Conservation (phyloP, 495 filamentous ascomycete species). For the Annulohypoxylon nitens region DNA sequence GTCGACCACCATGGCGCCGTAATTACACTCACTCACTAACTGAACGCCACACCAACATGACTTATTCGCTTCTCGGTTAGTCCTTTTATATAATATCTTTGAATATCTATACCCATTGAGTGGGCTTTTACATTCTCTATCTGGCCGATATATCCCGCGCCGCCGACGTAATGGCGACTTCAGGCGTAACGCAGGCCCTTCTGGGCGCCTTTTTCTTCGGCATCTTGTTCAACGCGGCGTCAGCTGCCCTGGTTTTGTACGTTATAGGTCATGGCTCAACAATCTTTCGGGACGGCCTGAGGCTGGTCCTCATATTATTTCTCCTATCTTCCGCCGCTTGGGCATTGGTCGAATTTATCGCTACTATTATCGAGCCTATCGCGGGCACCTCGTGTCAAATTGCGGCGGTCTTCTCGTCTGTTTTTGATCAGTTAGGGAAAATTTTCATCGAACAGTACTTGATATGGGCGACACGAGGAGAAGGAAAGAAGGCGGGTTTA, state of each 20-base stretch:
- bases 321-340: constrained; percentile 64
- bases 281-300: constrained; percentile 69
- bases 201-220: constrained; percentile 68
- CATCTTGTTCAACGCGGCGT: constrained; percentile 65
- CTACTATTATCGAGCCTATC: constrained; percentile 59
- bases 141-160: constrained; percentile 42
- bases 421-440: constrained; percentile 66
- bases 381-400: constrained; percentile 62
- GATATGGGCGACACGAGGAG: constrained; percentile 59
- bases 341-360: constrained; percentile 64
- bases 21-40: constrained; percentile 24
- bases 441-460: constrained; percentile 66
- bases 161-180: constrained; percentile 59
- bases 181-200: constrained; percentile 63
- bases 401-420: constrained; percentile 61
- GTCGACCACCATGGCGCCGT: constrained; percentile 41
- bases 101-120: constrained; percentile 59
- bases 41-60: constrained; percentile 39
- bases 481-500: constrained; percentile 47
- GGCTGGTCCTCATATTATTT: constrained; percentile 72
- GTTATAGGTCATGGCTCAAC: constrained; percentile 63
- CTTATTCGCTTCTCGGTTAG: constrained; percentile 53
- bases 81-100: constrained; percentile 38
- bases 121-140: constrained; percentile 62
- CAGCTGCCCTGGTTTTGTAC: constrained; percentile 64